These are phyloP conservation scores for Aspergillus affinis DNA, from an alignment of 495 filamentous ascomycete genomes.

Conservation along the genomic window DNA sequence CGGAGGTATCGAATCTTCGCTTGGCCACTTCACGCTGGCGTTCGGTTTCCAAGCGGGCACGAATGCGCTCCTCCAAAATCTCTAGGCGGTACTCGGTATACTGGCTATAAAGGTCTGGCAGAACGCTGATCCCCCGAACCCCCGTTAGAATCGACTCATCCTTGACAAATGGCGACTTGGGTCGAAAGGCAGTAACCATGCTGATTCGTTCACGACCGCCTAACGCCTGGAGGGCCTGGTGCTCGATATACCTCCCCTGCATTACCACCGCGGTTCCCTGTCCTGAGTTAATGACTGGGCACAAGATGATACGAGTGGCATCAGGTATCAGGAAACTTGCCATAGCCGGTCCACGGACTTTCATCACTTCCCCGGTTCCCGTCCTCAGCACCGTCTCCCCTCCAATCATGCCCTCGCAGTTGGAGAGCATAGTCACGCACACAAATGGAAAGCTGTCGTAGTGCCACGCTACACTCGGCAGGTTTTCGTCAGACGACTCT, in stretches of 20 bases:
- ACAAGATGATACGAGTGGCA: no score
- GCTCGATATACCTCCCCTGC: slow-evolving; percentile 71
- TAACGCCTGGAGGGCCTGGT: slow-evolving; percentile 63
- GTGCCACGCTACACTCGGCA: slow-evolving; percentile 69
- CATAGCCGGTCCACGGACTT: slow-evolving; percentile 67
- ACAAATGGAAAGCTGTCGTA: slow-evolving; percentile 75
- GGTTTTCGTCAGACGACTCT: slow-evolving; percentile 28
- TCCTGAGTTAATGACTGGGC: no score
- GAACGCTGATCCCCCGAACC: slow-evolving; percentile 60
- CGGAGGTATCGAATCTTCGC: slow-evolving; percentile 13
- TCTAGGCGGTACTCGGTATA: slow-evolving; percentile 69
- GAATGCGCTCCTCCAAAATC: slow-evolving; percentile 59
- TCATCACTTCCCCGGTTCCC: slow-evolving; percentile 59
- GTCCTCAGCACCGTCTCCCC: slow-evolving; percentile 69
- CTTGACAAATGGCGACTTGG: slow-evolving; percentile 50
- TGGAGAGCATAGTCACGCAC: slow-evolving; percentile 74
- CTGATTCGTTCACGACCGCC: slow-evolving; percentile 67
- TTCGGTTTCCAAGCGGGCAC: slow-evolving; percentile 23
- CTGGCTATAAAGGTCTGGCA: slow-evolving; percentile 66
- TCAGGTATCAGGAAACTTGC: slow-evolving; percentile 47
- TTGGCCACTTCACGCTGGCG: slow-evolving; percentile 23
- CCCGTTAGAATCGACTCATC: slow-evolving; percentile 66
- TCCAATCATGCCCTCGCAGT: slow-evolving; percentile 67
- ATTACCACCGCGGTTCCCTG: slow-evolving; percentile 68
- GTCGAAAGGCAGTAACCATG: slow-evolving; percentile 71